Conservation (phyloP, 148 eudicot species). For the Linanthus parryae region DNA sequence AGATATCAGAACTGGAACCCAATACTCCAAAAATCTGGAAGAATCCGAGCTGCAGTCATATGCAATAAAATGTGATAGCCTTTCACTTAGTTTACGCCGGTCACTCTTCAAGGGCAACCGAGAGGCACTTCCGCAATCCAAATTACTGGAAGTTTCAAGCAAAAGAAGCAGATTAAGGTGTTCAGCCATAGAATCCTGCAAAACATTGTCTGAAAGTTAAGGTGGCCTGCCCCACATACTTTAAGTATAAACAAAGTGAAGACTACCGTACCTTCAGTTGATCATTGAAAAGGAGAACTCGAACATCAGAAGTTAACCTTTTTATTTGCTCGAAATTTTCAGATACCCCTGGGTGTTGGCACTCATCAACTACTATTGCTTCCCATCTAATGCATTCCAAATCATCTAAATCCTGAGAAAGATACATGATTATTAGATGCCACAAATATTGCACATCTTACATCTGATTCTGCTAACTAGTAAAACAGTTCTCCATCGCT, state of each 20-base stretch:
- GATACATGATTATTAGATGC: too few relatives aligned
- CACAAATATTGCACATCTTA: too few relatives aligned
- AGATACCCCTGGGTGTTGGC: slow-evolving; percentile 32
- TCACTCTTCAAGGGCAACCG: slow-evolving; percentile 25
- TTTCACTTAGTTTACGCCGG: slow-evolving; percentile 38
- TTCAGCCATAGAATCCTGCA: slow-evolving; percentile 53
- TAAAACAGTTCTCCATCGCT: too few relatives aligned
- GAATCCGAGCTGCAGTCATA: slow-evolving; percentile 27
- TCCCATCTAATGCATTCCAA: slow-evolving; percentile 54
- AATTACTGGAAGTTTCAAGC: slow-evolving; percentile 37
- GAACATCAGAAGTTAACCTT: slow-evolving; percentile 31
- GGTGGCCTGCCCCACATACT: neutral
- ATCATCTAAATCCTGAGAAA: slow-evolving; percentile 47
- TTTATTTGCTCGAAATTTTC: slow-evolving; percentile 33
- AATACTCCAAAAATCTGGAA: slow-evolving; percentile 56
- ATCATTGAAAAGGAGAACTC: slow-evolving; percentile 46
- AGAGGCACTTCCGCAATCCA: slow-evolving; percentile 14
- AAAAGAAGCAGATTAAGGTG: slow-evolving; percentile 41
- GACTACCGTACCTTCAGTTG: too few relatives aligned
- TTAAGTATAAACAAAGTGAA: too few relatives aligned
- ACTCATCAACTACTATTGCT: slow-evolving; percentile 57
- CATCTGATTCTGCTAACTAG: too few relatives aligned
- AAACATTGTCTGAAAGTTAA: slow-evolving; percentile 10
- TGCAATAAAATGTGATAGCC: slow-evolving; percentile 33
- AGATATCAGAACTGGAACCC: slow-evolving; percentile 71